These are phyloP conservation scores for Aspergillus cristatus DNA, from an alignment of 495 filamentous ascomycete genomes.

Conservation along the genomic window DNA sequence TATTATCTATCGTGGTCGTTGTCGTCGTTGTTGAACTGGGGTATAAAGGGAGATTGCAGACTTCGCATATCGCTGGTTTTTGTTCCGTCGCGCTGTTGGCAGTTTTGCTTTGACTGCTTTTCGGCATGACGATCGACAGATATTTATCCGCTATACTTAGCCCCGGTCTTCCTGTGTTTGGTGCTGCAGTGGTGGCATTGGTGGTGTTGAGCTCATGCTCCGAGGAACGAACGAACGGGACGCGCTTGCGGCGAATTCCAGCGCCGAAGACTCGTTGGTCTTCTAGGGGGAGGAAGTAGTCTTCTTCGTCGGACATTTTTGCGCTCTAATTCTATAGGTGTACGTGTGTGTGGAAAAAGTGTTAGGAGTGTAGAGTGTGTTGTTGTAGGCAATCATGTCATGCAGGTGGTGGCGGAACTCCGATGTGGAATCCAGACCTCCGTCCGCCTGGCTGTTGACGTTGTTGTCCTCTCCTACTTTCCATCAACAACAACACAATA, in stretches of 20 bases:
- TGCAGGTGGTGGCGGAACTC: slow-evolving; percentile 12
- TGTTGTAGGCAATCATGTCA: not conserved
- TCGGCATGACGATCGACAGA: slow-evolving; percentile 58
- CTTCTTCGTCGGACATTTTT: slow-evolving; percentile 36
- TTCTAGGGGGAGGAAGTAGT: slow-evolving; percentile 59
- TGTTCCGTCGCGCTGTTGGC: not conserved
- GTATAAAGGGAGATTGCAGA: slow-evolving; percentile 52
- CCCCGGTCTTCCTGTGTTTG: slow-evolving; percentile 18
- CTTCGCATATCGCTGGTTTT: slow-evolving; percentile 33
- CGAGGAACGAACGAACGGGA: slow-evolving; percentile 72
- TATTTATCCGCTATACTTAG: slow-evolving; percentile 57
- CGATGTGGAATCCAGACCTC: too few species aligned
- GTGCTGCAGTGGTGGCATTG: slow-evolving; percentile 12
- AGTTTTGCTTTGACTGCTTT: slow-evolving; percentile 9
- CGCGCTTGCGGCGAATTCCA: slow-evolving; percentile 63
- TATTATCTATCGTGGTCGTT: not conserved
- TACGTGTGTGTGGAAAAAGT: not conserved
- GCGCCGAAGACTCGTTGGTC: slow-evolving; percentile 71
- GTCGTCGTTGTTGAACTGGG: slow-evolving; percentile 20
- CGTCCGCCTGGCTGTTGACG: too few species aligned
- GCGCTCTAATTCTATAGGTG: not conserved
- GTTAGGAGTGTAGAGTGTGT: not conserved
- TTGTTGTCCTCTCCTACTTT: slow-evolving; percentile 3
- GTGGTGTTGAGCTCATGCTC: slow-evolving; percentile 36
- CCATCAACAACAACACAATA: not conserved